These are phyloP conservation scores for Penicillium bialowiezense DNA, from an alignment of 495 filamentous ascomycete genomes.

Conservation along the genomic window DNA sequence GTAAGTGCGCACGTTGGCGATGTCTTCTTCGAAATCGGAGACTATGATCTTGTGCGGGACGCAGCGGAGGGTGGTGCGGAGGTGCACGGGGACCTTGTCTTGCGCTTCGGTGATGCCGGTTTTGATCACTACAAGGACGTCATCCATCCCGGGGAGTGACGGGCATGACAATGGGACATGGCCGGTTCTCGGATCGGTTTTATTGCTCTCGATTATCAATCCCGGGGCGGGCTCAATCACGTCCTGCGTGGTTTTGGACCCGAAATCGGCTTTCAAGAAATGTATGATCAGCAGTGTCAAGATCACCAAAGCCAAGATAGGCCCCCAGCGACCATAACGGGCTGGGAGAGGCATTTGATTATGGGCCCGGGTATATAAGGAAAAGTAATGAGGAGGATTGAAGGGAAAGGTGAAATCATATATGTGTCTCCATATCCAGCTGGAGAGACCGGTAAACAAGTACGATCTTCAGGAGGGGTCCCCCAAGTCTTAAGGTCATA, in stretches of 20 bases:
- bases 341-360: constrained; percentile 19
- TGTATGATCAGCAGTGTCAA: constrained; percentile 19
- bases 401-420: not conserved
- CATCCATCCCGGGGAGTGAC: constrained; percentile 30
- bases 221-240: constrained; percentile 5
- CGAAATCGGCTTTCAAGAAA: constrained; percentile 7
- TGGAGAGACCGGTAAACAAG: constrained; percentile 4
- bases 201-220: not conserved
- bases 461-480: constrained; percentile 5
- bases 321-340: constrained; percentile 28
- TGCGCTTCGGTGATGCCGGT: constrained; percentile 48
- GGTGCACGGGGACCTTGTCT: constrained; percentile 42
- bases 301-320: constrained; percentile 11
- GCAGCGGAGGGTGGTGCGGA: constrained; percentile 45
- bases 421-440: constrained; percentile 13
- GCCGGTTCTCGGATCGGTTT: not conserved
- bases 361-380: not conserved
- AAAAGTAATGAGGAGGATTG: not conserved
- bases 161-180: constrained; percentile 18
- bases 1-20: constrained; percentile 34
- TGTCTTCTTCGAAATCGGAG: constrained; percentile 48
- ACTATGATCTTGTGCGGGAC: constrained; percentile 45
- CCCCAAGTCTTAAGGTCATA: not conserved
- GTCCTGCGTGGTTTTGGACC: constrained; percentile 5
- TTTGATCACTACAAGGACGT: constrained; percentile 45